These are phyloP conservation scores for Kurtzmaniella fragi DNA, from an alignment of 805 yeast species.

Conservation along the genomic window DNA sequence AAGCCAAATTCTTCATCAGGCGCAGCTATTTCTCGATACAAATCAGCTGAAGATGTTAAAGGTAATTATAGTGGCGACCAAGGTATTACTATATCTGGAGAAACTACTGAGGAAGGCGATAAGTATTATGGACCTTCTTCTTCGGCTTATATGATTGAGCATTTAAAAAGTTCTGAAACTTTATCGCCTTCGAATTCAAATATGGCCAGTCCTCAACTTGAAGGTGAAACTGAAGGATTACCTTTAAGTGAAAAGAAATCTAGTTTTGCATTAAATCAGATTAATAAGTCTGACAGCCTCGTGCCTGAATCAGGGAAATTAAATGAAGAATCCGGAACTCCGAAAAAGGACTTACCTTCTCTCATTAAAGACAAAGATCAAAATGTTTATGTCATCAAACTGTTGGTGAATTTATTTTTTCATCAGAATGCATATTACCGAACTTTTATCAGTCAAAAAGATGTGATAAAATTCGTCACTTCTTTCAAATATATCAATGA, in stretches of 20 bases:
- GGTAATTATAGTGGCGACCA: not conserved
- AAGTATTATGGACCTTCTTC: slow-evolving; percentile 51
- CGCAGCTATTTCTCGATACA: too few species aligned
- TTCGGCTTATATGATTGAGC: slow-evolving; percentile 42
- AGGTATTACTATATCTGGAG: slow-evolving; percentile 23
- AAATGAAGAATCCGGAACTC: slow-evolving; percentile 15
- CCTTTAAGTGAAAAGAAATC: slow-evolving; percentile 12
- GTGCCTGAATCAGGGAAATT: slow-evolving; percentile 3
- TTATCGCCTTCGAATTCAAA: slow-evolving; percentile 7
- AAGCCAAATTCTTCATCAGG: too few species aligned
- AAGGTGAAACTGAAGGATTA: slow-evolving; percentile 21
- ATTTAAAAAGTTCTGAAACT: slow-evolving; percentile 12
- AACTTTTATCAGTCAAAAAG: slow-evolving; percentile 31
- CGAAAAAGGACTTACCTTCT: slow-evolving; percentile 29
- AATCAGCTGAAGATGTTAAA: too few species aligned
- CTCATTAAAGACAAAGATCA: slow-evolving; percentile 8
- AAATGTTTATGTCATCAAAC: slow-evolving; percentile 29
- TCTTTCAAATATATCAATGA: slow-evolving; percentile 26
- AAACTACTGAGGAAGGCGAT: slow-evolving; percentile 34
- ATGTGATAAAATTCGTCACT: slow-evolving; percentile 32
- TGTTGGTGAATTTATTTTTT: slow-evolving; percentile 39
- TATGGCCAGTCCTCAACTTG: slow-evolving; percentile 4
- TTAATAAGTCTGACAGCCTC: not conserved
- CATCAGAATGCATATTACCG: slow-evolving; percentile 33
- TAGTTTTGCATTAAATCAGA: slow-evolving; percentile 2